These are phyloP conservation scores for carrot (Daucus carota) DNA, from an alignment of 129 eudicot genomes.

Conservation along the genomic window DH1_v3.0 NC_030386.2:14036001-14036500, in stretches of 20 bases:
- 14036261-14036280: not conserved
- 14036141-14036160: not conserved
- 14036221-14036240: not conserved
- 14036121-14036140: not conserved
- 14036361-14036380: constrained; percentile 93
- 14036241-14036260: not conserved
- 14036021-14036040: not conserved
- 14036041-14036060: not conserved
- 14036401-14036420: constrained; percentile 88
- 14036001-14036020: not conserved
- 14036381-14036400: constrained; percentile 89
- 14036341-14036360: constrained; percentile 93
- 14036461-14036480: constrained; percentile 89
- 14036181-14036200: not conserved
- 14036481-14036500: constrained; percentile 99
- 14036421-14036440: constrained; percentile 83
- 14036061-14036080: not conserved
- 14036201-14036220: not conserved
- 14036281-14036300: constrained; percentile 18
- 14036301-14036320: constrained; percentile 15
- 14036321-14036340: constrained; percentile 86
- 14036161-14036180: not conserved
- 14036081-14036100: too few relatives aligned
- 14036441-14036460: constrained; percentile 95
- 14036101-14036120: not conserved